These are phyloP conservation scores for Collybia mongolica DNA, from an alignment of 768 basidiomycete species.

Conservation along the genomic window DNA sequence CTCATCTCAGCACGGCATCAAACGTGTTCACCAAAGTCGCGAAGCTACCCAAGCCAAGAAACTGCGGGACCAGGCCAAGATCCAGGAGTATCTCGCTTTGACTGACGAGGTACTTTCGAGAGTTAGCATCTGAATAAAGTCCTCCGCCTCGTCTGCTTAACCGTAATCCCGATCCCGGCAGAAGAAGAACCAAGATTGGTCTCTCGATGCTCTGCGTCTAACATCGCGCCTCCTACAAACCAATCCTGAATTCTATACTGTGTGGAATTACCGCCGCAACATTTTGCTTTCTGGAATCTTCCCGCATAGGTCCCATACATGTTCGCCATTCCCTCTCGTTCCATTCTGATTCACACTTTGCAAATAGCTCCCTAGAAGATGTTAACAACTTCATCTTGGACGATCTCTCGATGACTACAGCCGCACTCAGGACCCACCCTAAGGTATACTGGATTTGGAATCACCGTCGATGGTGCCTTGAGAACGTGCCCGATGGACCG, in stretches of 20 bases:
- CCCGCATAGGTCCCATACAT: slow-evolving; percentile 51
- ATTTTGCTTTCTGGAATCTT: slow-evolving; percentile 78
- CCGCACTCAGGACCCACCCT: slow-evolving; percentile 79
- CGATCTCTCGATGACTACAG: slow-evolving; percentile 81
- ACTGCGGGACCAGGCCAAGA: slow-evolving; percentile 70
- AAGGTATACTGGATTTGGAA: slow-evolving; percentile 99
- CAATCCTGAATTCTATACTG: slow-evolving; percentile 95
- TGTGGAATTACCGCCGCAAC: slow-evolving; percentile 91
- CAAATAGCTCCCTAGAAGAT: slow-evolving; percentile 53
- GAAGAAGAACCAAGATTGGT: slow-evolving; percentile 73
- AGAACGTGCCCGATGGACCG: slow-evolving; percentile 78
- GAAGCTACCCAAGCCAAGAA: slow-evolving; percentile 68
- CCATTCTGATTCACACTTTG: slow-evolving; percentile 12
- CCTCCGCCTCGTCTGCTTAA: slow-evolving; percentile 8
- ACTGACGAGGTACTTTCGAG: slow-evolving; percentile 61
- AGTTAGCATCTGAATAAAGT: slow-evolving; percentile 37
- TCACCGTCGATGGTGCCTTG: slow-evolving; percentile 93
- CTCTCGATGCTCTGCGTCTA: slow-evolving; percentile 69
- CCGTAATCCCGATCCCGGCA: slow-evolving; percentile 26
- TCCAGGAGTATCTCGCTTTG: slow-evolving; percentile 72
- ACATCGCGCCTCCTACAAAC: slow-evolving; percentile 75
- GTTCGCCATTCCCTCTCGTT: neutral
- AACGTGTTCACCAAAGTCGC: slow-evolving; percentile 53
- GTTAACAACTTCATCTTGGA: slow-evolving; percentile 62
- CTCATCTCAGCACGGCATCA: slow-evolving; percentile 61